These are phyloP conservation scores for Clonostachys solani DNA, from an alignment of 2,329 filamentous ascomycete species.

Conservation along the genomic window DNA sequence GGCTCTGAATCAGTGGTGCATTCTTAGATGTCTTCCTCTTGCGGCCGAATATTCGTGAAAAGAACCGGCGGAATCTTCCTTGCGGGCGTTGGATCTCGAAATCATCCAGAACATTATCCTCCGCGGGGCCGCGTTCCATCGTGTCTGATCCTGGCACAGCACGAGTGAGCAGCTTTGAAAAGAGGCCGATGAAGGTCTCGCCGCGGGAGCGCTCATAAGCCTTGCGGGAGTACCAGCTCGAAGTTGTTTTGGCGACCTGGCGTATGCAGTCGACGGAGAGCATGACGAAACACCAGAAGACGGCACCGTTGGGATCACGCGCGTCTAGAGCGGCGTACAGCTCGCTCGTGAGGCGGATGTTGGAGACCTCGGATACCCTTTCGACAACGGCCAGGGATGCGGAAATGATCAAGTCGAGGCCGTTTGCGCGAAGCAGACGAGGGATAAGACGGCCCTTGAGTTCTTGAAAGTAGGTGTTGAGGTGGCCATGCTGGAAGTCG, in stretches of 20 bases:
- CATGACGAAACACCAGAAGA: conserved; percentile 30
- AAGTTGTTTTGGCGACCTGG: conserved; percentile 26
- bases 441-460: conserved; percentile 68
- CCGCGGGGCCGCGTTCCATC: conserved; percentile 24
- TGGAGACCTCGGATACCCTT: conserved; percentile 28
- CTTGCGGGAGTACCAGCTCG: conserved; percentile 77
- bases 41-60: neutral
- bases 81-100: neutral
- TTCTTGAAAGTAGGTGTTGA: conserved; percentile 72
- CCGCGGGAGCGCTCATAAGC: conserved; percentile 80
- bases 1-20: conserved; percentile 6
- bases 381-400: conserved; percentile 57
- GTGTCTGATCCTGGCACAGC: conserved; percentile 30
- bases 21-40: neutral
- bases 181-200: conserved; percentile 45
- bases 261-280: conserved; percentile 22
- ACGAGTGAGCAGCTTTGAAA: conserved; percentile 29
- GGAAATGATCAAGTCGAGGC: conserved; percentile 70
- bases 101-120: conserved; percentile 1
- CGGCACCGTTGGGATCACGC: conserved; percentile 16
- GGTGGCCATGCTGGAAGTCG: conserved; percentile 74
- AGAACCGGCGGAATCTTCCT: neutral
- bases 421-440: conserved; percentile 71
- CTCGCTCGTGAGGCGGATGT: conserved; percentile 27
- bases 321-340: conserved; percentile 28